These are phyloP conservation scores for Naganishia vaughanmartiniae DNA, from an alignment of 768 basidiomycete genomes.

Conservation along the genomic window DNA sequence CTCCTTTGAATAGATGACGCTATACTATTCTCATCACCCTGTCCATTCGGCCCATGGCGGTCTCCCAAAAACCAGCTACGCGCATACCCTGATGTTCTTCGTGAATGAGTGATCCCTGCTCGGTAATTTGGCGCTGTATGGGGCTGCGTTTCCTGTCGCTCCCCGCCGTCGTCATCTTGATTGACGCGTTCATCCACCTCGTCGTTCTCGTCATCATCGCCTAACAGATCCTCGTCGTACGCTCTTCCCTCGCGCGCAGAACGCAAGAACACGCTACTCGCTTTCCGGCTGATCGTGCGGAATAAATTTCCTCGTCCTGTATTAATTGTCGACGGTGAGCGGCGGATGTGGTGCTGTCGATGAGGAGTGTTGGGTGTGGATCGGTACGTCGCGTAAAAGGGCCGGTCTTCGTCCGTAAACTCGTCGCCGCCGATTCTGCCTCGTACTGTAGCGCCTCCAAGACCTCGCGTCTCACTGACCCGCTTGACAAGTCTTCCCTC, in stretches of 20 bases:
- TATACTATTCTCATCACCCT: constrained; percentile 31
- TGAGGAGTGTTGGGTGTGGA: neutral
- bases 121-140: neutral
- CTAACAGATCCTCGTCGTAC: constrained; percentile 8
- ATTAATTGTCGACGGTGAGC: neutral
- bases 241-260: neutral
- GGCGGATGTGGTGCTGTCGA: neutral
- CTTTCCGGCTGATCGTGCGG: constrained; percentile 6
- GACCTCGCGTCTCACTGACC: neutral
- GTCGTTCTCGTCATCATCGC: neutral
- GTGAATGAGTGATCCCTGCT: neutral
- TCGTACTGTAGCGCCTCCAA: neutral
- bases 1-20: neutral
- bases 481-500: neutral
- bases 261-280: constrained; percentile 3
- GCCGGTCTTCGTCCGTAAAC: neutral
- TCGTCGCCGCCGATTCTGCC: neutral
- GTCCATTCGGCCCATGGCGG: neutral
- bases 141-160: neutral
- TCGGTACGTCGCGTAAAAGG: neutral
- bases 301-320: neutral
- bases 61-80: neutral
- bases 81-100: neutral
- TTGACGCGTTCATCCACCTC: neutral
- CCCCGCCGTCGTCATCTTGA: neutral